A percentile compares a stretch with the other conserved stretches of the same genome.
Evolutionary conservation across 371 early-diverging fungal genomes (phyloP).

Genomic region (Mycotypha africana): DNA sequence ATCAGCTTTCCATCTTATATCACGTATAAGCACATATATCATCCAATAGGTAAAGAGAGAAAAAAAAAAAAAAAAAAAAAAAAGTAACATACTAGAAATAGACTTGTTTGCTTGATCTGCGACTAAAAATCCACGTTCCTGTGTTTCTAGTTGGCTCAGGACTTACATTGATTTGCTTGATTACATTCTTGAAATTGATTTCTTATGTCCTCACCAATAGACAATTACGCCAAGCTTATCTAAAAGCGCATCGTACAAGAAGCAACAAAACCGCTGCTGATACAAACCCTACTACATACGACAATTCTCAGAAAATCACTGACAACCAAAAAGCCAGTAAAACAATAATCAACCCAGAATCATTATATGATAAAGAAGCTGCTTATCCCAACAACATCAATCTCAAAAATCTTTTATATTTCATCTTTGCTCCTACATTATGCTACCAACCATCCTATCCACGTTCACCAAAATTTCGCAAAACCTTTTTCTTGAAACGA

Average conservation of each 20-base stretch:
- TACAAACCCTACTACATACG: too few relatives aligned
- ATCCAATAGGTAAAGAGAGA: conserved; percentile 53
- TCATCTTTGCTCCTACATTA: conserved; percentile 80
- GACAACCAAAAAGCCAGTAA: too few relatives aligned
- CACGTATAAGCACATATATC: conserved; percentile 64
- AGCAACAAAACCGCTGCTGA: too few relatives aligned
- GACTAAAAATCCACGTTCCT: too few relatives aligned
- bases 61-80: not conserved
- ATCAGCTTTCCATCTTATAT: conserved; percentile 61
- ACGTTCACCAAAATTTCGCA: conserved; percentile 60
- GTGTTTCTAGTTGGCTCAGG: conserved; percentile 48
- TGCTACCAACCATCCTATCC: conserved; percentile 90
- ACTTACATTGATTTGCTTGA: conserved; percentile 54
- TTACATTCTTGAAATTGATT: conserved; percentile 75
- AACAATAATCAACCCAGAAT: too few relatives aligned
- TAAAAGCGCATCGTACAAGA: too few relatives aligned
- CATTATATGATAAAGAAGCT: conserved; percentile 43
- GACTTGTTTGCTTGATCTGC: too few relatives aligned
- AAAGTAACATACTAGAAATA: not conserved
- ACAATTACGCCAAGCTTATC: conserved; percentile 52
- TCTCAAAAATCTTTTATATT: conserved; percentile 65
- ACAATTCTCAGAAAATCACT: too few relatives aligned
- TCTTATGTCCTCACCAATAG: conserved; percentile 72
- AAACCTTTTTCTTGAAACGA: conserved; percentile 76
- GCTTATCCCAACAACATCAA: conserved; percentile 78